Evolutionary conservation across 2,329 filamentous ascomycete species (phyloP), one percentile per base, ranked within the genome.

Genomic region (Myrmaecium sp.): DNA sequence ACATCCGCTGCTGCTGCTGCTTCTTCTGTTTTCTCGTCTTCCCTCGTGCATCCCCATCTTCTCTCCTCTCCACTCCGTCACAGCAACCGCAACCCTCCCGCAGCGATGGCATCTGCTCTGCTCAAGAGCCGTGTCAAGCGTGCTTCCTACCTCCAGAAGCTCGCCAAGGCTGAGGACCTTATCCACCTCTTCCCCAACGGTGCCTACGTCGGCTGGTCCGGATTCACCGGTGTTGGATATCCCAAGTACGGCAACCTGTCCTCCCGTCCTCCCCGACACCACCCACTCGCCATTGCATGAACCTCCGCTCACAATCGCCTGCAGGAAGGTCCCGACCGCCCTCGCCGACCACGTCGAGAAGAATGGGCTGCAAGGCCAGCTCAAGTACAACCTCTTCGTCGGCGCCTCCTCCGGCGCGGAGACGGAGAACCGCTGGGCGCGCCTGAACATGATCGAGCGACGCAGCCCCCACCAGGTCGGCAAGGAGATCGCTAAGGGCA

Each of bases 381-480:
- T 91, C 39, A 79, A 79, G 44, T 92, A 91, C 62, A 75, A 71
- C 30, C 66, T 92, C 11, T 92, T 92, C 39, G 82, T 91, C 6
- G 83, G 82, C 28, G 82, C 82, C n/a, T 86, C 78, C 4, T 83
- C 79, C 10, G 82, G 82, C 19, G 77, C 81, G 11, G 82, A 89
- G 57, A 92, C 82, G 0, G 82, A 92, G 60, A 89, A 89, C 54
- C 66, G 82, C 52, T 92, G 83, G 83, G 82, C 83, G n/a, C 54
- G 60, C 4, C 60, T 86, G 36, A 75, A 92, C 55, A 92, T 92
- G 82, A 92, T 92, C 42, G 75, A 86, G 57, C 66, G 81, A 30
- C 69, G 82, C 30, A 69, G 70, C 39, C 82, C 82, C 30, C 82
- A 92, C 56, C 82, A 92, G 49, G 82, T 92, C 33, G 82, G 82